Conservation (phyloP, 139 green algal genomes). For the Chlamydomonas incerta region DNA sequence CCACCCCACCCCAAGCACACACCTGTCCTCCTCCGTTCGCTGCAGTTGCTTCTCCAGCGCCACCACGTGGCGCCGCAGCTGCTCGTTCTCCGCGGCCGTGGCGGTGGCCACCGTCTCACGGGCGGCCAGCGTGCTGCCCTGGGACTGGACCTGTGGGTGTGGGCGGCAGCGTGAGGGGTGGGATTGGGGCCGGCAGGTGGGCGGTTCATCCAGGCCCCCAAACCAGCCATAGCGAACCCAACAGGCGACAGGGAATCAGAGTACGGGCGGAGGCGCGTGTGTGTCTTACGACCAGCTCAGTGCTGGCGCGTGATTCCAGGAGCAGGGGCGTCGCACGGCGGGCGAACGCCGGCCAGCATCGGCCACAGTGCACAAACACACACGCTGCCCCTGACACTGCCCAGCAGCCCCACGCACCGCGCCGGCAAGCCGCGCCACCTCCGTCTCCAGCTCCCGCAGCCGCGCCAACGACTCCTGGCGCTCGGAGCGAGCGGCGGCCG, state of each 20-base stretch:
- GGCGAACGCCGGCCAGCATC: no score
- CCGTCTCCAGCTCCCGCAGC: slow-evolving; percentile 39
- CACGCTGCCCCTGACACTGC: no score
- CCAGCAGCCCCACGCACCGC: slow-evolving; percentile 26
- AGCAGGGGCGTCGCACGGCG: no score
- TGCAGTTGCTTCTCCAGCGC: slow-evolving; percentile 26
- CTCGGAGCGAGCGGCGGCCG: not conserved
- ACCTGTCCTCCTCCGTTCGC: slow-evolving; percentile 21
- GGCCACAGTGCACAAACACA: no score
- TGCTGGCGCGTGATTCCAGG: no score
- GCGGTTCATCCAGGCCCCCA: no score
- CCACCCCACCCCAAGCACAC: not conserved
- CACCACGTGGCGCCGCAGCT: slow-evolving; percentile 33
- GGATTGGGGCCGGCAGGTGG: no score
- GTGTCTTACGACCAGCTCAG: no score
- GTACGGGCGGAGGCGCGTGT: no score
- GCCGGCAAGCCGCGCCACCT: slow-evolving; percentile 29
- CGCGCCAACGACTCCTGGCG: slow-evolving; percentile 25
- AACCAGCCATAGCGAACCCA: no score
- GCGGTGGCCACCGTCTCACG: slow-evolving; percentile 3
- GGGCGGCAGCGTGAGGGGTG: no score
- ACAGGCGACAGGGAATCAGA: no score
- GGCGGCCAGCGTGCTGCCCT: slow-evolving; percentile 28
- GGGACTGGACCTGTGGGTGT: slow-evolving; percentile 13
- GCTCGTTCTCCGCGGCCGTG: slow-evolving; percentile 25